Base-by-base conservation (phyloP, 2,329 filamentous ascomycete genomes). In the Xylaria sp. region DNA sequence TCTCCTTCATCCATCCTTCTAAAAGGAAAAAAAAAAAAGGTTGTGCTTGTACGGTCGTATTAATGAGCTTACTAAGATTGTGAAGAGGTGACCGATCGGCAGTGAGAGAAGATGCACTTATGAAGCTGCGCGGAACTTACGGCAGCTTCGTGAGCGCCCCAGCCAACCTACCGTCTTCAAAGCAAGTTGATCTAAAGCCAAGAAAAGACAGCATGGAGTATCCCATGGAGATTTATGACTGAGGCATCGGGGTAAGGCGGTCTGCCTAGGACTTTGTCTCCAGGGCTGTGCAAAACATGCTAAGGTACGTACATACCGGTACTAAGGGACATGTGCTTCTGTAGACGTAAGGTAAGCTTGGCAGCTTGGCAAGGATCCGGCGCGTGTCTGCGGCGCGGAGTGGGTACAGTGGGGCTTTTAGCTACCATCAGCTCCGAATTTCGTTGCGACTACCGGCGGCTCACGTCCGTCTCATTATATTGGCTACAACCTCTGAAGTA, bases 1-100 rank as follows among this genome's bases (percentile, higher is more conserved):
- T 71, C 66, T 54, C 59, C 36, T 33, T 55, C 68, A 56, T 75
- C 69, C 72, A 75, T 75, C 18, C 67, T 68, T 59, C 18, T 43
- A 4, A 28, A 28, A 28, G 28, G 39, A 15, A 5, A 18, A 46
- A 54, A 51, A 10, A 51, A 54, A n/a, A n/a, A n/a, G n/a, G n/a
- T 49, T 36, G 57, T 25, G 18, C 41, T 18, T 18, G 15, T 46
- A 3, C 4, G 43, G 49, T 39, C 23, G 23, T 51, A 64, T 69
- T 64, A 61, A 63, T 72, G 64, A 72, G 54, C 68, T 70, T 28
- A 66, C 56, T 43, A 43, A 61, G 41, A 54, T 36, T 25, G n/a
- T 18, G 10, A 61, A n/a, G 12, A 3, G 33, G 10, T 1, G 33
- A 36, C 33, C 15, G 28, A 49, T 25, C 46, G 39, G 46, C n/a